These are phyloP conservation scores for Sugiyamaella marilandica DNA, from an alignment of 805 yeast species.

Conservation along the genomic window DNA sequence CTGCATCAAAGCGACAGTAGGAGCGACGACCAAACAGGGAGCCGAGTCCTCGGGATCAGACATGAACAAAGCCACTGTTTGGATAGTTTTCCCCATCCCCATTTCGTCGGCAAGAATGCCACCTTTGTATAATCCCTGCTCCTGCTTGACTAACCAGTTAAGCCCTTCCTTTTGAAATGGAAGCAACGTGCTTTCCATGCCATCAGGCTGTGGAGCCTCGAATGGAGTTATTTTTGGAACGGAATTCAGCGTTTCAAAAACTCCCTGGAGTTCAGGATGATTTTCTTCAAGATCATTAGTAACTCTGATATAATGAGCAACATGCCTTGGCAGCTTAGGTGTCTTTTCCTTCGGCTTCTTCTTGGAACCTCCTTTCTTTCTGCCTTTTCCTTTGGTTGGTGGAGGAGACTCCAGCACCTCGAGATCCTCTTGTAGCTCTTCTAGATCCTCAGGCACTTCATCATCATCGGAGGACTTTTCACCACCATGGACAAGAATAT, in stretches of 20 bases:
- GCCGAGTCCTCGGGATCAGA: slow-evolving; percentile 44
- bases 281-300: slow-evolving; percentile 62
- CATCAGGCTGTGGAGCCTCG: slow-evolving; percentile 67
- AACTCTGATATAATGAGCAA: slow-evolving; percentile 40
- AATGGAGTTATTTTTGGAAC: slow-evolving; percentile 40
- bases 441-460: neutral
- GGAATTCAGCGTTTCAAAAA: slow-evolving; percentile 59
- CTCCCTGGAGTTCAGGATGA: slow-evolving; percentile 74
- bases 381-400: neutral
- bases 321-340: slow-evolving; percentile 25
- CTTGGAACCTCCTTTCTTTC: neutral
- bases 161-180: slow-evolving; percentile 95
- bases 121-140: slow-evolving; percentile 66
- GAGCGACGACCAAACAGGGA: slow-evolving; percentile 90
- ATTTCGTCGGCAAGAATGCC: slow-evolving; percentile 97
- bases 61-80: slow-evolving; percentile 85
- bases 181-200: slow-evolving; percentile 64
- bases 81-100: slow-evolving; percentile 99
- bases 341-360: slow-evolving; percentile 7
- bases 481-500: neutral
- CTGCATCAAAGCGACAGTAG: slow-evolving; percentile 97
- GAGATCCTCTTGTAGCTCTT: neutral
- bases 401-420: neutral
- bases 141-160: slow-evolving; percentile 83
- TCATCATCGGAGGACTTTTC: neutral